Evolutionary conservation across 306 rosid genomes (phyloP), one percentile per base, ranked within the genome.

Genomic region (Cicer judaicum): DNA sequence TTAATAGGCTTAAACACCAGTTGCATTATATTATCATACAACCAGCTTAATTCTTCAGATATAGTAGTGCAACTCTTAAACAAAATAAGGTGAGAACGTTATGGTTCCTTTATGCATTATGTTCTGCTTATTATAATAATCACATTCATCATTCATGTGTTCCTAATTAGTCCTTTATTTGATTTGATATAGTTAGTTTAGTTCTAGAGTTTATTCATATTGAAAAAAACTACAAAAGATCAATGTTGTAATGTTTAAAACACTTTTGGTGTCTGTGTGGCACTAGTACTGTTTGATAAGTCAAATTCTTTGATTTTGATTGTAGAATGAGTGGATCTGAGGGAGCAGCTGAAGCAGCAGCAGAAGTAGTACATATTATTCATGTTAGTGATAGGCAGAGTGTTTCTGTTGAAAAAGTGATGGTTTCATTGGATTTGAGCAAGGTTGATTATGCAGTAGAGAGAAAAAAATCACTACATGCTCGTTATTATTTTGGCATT

Each of bases 401-500:
- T 82, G 34, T 55, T 70, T 44, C 73, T 77, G 36, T 24, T 61
- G 87, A 74, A 85, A 82, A 70, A 76, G 65, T 9, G 57, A n/a
- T 61, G 47, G 55, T 34, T 48, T 80, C 84, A 18, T 11, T 59
- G 78, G 84, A 72, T 70, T 83, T 73, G 54, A 75, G 61, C 36
- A 82, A 39, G 47, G 70, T 44, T 83, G 83, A 84, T 68, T 81
- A 81, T 82, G 79, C 72, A 52, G n/a, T 36, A 14, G 85, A 78
- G 76, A 88, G 84, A 80, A 88, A 68, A 76, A 88, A 77, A 64
- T 83, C 96, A 7, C 79, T 81, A 13, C 79, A 43, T 68, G 93
- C 89, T 1, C 97, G 96, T 60, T 93, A 89, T 77, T 60, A 64
- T 34, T 93, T 84, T 55, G 89, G 93, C 72, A 42, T 77, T 60